phyloP scores from a whole-genome alignment of 2,329 filamentous ascomycete species.

The Cadophora gregata region DNA sequence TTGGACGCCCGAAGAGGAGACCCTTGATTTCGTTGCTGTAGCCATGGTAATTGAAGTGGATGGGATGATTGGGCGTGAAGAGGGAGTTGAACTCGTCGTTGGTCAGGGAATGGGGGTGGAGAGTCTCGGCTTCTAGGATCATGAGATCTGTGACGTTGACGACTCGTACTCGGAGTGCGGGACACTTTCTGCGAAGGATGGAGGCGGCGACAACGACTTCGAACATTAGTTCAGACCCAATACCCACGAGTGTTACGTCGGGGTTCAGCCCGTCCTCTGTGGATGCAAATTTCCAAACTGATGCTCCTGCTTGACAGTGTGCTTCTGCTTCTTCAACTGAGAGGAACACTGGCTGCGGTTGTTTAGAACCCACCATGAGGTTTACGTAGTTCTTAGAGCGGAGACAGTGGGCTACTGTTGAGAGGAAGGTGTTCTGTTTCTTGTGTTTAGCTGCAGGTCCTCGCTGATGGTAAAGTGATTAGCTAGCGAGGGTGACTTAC shows the following conservation, averaged over 20 bases:
- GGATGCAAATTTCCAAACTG: conserved; percentile 66
- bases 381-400: conserved; percentile 69
- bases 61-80: conserved; percentile 60
- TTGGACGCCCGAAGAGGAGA: conserved; percentile 62
- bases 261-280: conserved; percentile 60
- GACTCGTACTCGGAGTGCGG: conserved; percentile 62
- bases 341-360: conserved; percentile 67
- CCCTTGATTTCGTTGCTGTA: conserved; percentile 66
- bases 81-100: conserved; percentile 58
- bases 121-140: conserved; percentile 60
- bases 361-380: conserved; percentile 71
- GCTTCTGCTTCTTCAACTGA: conserved; percentile 61
- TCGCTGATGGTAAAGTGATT: neutral
- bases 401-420: conserved; percentile 66
- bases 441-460: neutral
- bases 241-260: conserved; percentile 67
- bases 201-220: conserved; percentile 67
- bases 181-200: conserved; percentile 56
- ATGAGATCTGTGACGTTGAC: conserved; percentile 72
- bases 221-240: conserved; percentile 70
- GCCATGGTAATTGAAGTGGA: conserved; percentile 73
- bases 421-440: conserved; percentile 64
- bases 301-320: conserved; percentile 65
- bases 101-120: conserved; percentile 64
- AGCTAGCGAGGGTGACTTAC: conserved; percentile 28